Evolutionary conservation across 108 stramenopile species (phyloP), one percentile per base, ranked within the genome.

Genomic region (Nitzschia sp.): DNA sequence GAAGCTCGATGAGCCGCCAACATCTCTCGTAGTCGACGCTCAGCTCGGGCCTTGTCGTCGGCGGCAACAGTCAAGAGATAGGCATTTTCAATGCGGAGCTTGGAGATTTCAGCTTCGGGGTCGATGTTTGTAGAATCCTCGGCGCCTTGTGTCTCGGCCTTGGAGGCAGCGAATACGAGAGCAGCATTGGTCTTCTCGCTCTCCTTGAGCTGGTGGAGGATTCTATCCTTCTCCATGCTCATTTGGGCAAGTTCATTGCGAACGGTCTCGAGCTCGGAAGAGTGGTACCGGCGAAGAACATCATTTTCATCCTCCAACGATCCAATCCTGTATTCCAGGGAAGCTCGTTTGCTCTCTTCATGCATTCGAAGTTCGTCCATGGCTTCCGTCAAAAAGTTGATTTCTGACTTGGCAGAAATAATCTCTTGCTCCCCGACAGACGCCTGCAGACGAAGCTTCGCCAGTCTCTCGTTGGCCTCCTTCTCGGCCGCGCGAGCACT

Each of bases 381-480:
- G 2, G 89, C 84, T 44, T 88, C 73, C 22, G 79, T 72, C 72
- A 93, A 67, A 36, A 78, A 74, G n/a, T 70, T 70, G 28, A 93
- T 61, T 66, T 90, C 89, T 21, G 75, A 71, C 71, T 85, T 93
- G 26, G 84, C 80, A 52, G 89, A 75, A 33, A 80, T 63, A 26
- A 89, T 63, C 56, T 93, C 92, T 53, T 93, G 87, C 60, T 93
- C 92, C 23, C 70, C 70, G 17, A 88, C 74, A 5, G 87, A 80
- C 21, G 78, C 74, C 34, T 85, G 84, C 6, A 90, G 75, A 3
- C 77, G 67, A 29, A 85, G 56, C 58, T 80, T 87, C 23, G 85
- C 72, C 13, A 82, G 62, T 25, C 72, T 73, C 46, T 90, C 85
- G 58, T 83, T 80, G 0, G 87, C 83, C 32, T 79, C 80, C 34